Base-by-base conservation (phyloP, 345 rosid species). In the Toxicodendron radicans region DNA sequence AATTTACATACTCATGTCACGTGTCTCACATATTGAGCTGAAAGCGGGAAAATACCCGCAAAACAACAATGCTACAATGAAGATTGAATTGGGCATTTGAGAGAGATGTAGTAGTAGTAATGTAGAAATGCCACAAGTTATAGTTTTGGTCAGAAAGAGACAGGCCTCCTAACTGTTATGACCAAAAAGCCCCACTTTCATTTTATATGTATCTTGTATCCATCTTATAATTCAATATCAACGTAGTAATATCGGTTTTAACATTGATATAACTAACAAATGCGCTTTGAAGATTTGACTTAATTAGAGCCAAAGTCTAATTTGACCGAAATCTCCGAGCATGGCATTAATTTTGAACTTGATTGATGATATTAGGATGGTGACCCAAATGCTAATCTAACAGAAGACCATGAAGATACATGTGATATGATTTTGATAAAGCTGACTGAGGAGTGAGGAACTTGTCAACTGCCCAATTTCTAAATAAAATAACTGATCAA, bases 351-450 rank as follows among this genome's bases (percentile, higher is more conserved):
- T n/a, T 61, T 61, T 18, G 49, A 68, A 56, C 30, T 54, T 54
- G 63, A 38, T 57, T 3, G 53, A 57, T 57, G 18, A 32, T 35
- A 70, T 41, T 57, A 38, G 63, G 54, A 16, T 46, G 16, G 70
- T 66, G 41, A 49, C 13, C 8, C 51, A 16, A 18, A 27, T 27
- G 53, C 23, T 56, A 66, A 13, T 45, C n/a, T n/a, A 3, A 66
- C 30, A 27, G 30, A 0, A 27, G 30, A 27, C 14, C 23, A 70
- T 35, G 56, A 30, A 59, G 30, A 27, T 17, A 11, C 74, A 71
- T 71, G 74, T 59, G 66, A 59, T n/a, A 5, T 46, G 24, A 27
- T 69, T 68, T 56, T 69, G 51, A 56, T 53, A 69, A 69, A 56
- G 30, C 49, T 53, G 72, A 53, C 41, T 24, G 17, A 69, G 21